A percentile compares a stretch with the other conserved stretches of the same genome.
Conservation (phyloP, 768 basidiomycete species). For the Coprinellus aureogranulatus region DNA sequence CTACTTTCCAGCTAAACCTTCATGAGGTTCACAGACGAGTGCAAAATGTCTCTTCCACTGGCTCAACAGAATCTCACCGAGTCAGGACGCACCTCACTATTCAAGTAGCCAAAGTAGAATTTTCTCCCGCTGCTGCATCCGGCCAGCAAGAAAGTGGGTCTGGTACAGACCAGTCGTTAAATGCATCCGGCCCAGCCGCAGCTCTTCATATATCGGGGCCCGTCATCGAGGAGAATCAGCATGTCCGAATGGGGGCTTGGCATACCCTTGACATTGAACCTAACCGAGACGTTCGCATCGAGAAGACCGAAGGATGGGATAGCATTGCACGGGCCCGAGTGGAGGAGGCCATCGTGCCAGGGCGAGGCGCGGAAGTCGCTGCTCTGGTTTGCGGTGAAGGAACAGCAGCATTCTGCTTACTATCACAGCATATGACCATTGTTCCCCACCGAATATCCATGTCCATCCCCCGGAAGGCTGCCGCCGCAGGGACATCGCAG, state of each 20-base stretch:
- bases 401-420: slow-evolving; percentile 86
- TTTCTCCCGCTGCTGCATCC: slow-evolving; percentile 63
- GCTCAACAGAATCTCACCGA: slow-evolving; percentile 89
- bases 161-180: slow-evolving; percentile 17
- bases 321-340: slow-evolving; percentile 79
- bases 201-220: slow-evolving; percentile 83
- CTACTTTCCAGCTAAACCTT: neutral
- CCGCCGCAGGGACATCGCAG: slow-evolving; percentile 73
- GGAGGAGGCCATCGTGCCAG: slow-evolving; percentile 87
- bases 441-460: slow-evolving; percentile 88
- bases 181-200: slow-evolving; percentile 44
- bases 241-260: slow-evolving; percentile 89
- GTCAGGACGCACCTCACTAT: slow-evolving; percentile 84
- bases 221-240: slow-evolving; percentile 80
- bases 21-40: slow-evolving; percentile 59
- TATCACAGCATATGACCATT: slow-evolving; percentile 96
- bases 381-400: slow-evolving; percentile 97
- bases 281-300: slow-evolving; percentile 86
- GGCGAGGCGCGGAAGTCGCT: slow-evolving; percentile 92
- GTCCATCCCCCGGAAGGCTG: slow-evolving; percentile 87
- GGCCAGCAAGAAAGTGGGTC: slow-evolving; percentile 31
- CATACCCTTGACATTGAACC: slow-evolving; percentile 94
- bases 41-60: slow-evolving; percentile 86
- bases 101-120: slow-evolving; percentile 73
- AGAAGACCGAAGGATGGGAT: slow-evolving; percentile 90